phyloP scores from a whole-genome alignment of 2,329 filamentous ascomycete genomes.

The Tolypocladium sp. region DNA sequence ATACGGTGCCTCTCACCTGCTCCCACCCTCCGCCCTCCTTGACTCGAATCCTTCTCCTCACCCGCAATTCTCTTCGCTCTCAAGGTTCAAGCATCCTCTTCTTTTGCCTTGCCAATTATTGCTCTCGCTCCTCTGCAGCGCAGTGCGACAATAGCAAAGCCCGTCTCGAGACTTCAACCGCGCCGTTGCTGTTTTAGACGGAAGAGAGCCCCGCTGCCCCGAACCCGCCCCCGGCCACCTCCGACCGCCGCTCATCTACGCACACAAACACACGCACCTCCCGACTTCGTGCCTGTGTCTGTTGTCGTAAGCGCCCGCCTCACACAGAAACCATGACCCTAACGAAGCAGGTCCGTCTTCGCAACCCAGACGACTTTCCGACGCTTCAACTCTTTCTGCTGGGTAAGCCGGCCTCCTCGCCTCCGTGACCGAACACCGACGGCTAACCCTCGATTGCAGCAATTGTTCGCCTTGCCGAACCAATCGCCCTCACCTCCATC shows the following conservation, averaged over 20 bases:
- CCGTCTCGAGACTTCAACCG: background rate
- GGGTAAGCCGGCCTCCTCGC: constrained; percentile 43
- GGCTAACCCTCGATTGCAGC: constrained; percentile 39
- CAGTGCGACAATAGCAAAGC: background rate
- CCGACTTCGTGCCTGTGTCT: constrained; percentile 24
- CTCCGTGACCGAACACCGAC: background rate
- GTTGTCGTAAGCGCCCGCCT: constrained; percentile 34
- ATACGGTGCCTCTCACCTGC: constrained; percentile 4
- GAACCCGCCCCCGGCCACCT: background rate
- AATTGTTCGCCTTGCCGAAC: constrained; percentile 86
- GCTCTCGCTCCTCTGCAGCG: background rate
- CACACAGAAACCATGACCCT: constrained; percentile 40
- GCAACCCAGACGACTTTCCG: constrained; percentile 68
- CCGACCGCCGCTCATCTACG: constrained; percentile 1
- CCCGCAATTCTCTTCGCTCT: background rate
- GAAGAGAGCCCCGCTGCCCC: background rate
- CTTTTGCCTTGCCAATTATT: background rate
- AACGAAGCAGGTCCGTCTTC: constrained; percentile 38
- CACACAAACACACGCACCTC: constrained; percentile 13
- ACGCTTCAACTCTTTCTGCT: constrained; percentile 75
- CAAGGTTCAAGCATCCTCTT: background rate
- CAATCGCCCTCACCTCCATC: constrained; percentile 86
- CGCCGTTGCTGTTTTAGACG: background rate
- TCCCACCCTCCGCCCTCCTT: background rate
- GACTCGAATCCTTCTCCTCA: constrained; percentile 1